Conservation (phyloP, 2,329 filamentous ascomycete genomes). For the Gremmenia infestans region DNA sequence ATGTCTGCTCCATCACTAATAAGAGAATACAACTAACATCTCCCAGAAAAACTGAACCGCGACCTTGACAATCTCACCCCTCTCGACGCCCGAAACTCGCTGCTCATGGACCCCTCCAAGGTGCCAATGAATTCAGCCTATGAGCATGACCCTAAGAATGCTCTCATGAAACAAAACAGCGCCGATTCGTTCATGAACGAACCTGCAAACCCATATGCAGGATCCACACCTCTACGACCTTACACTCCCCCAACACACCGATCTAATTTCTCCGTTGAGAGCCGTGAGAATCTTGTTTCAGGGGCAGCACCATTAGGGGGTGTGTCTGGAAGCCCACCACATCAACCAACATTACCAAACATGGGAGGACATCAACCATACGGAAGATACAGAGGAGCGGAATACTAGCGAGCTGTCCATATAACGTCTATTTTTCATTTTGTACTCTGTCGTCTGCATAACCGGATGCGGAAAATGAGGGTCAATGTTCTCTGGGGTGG, state of each 20-base stretch:
- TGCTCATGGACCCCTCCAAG: constrained; percentile 46
- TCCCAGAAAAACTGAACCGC: constrained; percentile 67
- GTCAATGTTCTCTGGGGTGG: not conserved
- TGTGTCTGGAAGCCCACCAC: constrained; percentile 11
- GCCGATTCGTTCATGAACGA: constrained; percentile 26
- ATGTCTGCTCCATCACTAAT: constrained; percentile 41
- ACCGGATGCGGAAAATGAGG: not conserved
- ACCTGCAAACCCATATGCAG: constrained; percentile 27
- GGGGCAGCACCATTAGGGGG: constrained; percentile 26
- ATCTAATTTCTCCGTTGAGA: constrained; percentile 6
- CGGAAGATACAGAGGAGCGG: constrained; percentile 24
- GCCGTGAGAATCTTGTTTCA: constrained; percentile 21
- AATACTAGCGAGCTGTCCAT: constrained; percentile 20
- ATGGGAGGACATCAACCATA: constrained; percentile 5
- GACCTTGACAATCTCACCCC: constrained; percentile 81
- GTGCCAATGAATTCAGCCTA: constrained; percentile 16
- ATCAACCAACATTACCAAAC: constrained; percentile 19
- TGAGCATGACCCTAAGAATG: constrained; percentile 20
- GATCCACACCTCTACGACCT: constrained; percentile 20
- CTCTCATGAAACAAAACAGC: constrained; percentile 15
- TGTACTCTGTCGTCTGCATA: not conserved
- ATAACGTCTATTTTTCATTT: constrained; percentile 5
- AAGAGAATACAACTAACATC: not conserved
- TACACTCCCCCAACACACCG: constrained; percentile 15
- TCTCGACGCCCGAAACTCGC: constrained; percentile 79